A percentile compares a stretch with the other conserved stretches of the same genome.
Conservation (phyloP, 257 asterid genomes). For the Solanum acaule region DNA sequence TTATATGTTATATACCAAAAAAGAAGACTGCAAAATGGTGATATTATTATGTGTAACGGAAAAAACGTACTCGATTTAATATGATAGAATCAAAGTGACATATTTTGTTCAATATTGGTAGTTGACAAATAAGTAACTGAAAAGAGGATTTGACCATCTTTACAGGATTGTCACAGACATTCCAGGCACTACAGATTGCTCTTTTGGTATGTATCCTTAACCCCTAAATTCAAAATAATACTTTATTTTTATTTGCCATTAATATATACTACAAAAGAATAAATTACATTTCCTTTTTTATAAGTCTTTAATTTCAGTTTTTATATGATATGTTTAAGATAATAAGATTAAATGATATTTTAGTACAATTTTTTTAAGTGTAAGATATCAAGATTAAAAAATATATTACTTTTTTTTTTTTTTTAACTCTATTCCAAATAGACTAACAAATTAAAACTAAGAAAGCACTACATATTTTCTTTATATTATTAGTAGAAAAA, state of each 20-base stretch:
- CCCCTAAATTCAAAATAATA: neutral
- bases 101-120: neutral
- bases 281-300: neutral
- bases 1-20: neutral
- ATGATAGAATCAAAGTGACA: neutral
- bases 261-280: neutral
- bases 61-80: neutral
- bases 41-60: neutral
- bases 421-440: neutral
- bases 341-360: neutral
- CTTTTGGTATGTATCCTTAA: slow-evolving; percentile 51
- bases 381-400: neutral
- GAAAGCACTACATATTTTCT: neutral
- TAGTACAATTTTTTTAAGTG: neutral
- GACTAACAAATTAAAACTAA: neutral
- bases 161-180: slow-evolving; percentile 86
- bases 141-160: slow-evolving; percentile 1
- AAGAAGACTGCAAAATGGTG: neutral
- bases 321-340: neutral
- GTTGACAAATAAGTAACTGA: neutral
- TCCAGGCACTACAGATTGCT: slow-evolving; percentile 84
- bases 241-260: neutral
- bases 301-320: neutral
- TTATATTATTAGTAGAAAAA: neutral
- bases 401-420: neutral